A percentile compares a stretch with the other conserved stretches of the same genome.
Conservation (phyloP, 1,139 yeast species). For the Debaryomyces fabryi region DNA sequence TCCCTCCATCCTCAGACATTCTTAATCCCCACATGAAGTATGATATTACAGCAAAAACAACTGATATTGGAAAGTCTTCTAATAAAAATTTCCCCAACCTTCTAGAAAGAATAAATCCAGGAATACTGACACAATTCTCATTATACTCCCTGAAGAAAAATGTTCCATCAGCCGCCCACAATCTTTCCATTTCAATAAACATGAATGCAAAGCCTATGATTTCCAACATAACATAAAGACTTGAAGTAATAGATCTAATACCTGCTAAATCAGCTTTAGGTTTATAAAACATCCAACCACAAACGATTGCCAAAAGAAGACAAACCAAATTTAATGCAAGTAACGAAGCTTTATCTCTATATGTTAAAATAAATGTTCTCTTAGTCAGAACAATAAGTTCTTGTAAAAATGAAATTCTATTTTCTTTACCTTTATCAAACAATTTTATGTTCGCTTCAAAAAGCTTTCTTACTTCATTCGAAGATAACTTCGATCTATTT, state of each 20-base stretch:
- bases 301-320: constrained; percentile 55
- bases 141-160: constrained; percentile 74
- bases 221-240: constrained; percentile 65
- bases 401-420: constrained; percentile 30
- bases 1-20: constrained; percentile 20
- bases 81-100: constrained; percentile 64
- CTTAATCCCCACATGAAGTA: constrained; percentile 82
- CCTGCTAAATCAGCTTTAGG: constrained; percentile 69
- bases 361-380: constrained; percentile 57
- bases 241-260: constrained; percentile 63
- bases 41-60: constrained; percentile 60
- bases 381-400: constrained; percentile 60
- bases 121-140: constrained; percentile 67
- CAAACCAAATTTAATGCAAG: constrained; percentile 59
- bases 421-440: constrained; percentile 29
- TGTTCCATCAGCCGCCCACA: constrained; percentile 68
- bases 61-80: constrained; percentile 70
- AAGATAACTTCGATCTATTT: constrained; percentile 9
- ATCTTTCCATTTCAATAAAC: constrained; percentile 71
- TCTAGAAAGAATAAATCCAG: constrained; percentile 70
- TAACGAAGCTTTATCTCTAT: constrained; percentile 62
- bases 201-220: constrained; percentile 70
- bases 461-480: constrained; percentile 16
- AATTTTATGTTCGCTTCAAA: constrained; percentile 28
- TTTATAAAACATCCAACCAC: constrained; percentile 78